These are phyloP conservation scores for Blastocladiella emersonii DNA, from an alignment of 371 early-diverging fungal species.

Conservation along the genomic window DNA sequence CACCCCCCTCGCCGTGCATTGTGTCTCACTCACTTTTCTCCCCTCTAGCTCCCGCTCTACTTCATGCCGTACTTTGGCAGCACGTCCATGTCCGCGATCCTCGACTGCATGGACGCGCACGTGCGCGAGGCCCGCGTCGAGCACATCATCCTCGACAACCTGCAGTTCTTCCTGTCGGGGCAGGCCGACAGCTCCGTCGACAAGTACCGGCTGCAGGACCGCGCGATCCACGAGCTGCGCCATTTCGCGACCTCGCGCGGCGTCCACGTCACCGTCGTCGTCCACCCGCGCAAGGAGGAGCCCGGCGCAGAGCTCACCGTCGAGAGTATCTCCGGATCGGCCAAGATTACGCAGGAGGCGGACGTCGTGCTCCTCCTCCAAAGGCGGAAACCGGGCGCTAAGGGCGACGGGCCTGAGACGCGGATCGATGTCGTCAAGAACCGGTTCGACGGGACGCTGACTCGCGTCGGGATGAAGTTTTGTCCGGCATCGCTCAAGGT, in stretches of 20 bases:
- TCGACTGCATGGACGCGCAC: constrained; percentile 55
- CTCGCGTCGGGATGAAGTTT: no score
- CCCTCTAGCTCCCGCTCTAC: constrained; percentile 47
- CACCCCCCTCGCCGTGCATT: neutral
- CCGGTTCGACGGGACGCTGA: neutral
- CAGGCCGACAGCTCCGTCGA: constrained; percentile 25
- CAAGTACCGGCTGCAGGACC: constrained; percentile 31
- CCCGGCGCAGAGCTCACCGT: constrained; percentile 45
- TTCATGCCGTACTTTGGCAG: constrained; percentile 65
- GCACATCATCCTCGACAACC: constrained; percentile 59
- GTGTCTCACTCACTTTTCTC: no score
- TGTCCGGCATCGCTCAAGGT: no score
- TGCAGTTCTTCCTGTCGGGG: constrained; percentile 66
- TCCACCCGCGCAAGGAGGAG: constrained; percentile 53
- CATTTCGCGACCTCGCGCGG: constrained; percentile 53
- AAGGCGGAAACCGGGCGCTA: constrained; percentile 6
- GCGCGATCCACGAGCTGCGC: constrained; percentile 48
- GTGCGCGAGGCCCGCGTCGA: constrained; percentile 55
- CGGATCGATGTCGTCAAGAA: neutral
- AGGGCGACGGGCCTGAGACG: no score
- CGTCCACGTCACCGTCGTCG: constrained; percentile 62
- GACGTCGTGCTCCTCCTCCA: constrained; percentile 67
- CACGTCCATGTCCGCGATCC: constrained; percentile 45
- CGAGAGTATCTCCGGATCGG: constrained; percentile 59
- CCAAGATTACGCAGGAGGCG: constrained; percentile 69